Conservation (phyloP, 768 basidiomycete genomes). For the Tephrocybe sp. region DNA sequence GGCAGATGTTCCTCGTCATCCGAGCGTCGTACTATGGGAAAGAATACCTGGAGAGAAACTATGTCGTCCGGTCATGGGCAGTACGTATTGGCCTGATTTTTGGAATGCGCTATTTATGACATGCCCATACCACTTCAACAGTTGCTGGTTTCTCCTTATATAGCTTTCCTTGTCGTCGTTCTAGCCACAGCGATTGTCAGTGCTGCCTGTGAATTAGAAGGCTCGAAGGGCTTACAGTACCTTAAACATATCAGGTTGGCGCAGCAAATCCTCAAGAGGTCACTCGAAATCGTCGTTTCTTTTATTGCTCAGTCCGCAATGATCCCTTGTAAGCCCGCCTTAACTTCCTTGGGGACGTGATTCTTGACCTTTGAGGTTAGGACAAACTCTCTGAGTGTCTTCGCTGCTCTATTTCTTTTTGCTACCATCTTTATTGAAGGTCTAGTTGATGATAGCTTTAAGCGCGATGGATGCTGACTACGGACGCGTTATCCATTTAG, state of each 20-base stretch:
- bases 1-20: conserved; percentile 46
- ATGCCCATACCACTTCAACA: conserved; percentile 15
- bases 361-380: conserved; percentile 21
- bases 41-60: conserved; percentile 31
- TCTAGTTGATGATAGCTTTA: conserved; percentile 11
- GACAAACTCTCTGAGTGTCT: conserved; percentile 39
- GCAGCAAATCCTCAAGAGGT: conserved; percentile 32
- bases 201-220: background rate
- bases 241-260: conserved; percentile 31
- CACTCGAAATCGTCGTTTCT: conserved; percentile 48
- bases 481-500: conserved; percentile 21
- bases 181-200: conserved; percentile 42
- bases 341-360: background rate
- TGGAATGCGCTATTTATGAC: background rate
- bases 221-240: background rate
- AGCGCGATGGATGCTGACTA: background rate
- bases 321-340: conserved; percentile 29
- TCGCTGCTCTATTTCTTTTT: conserved; percentile 39
- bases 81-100: conserved; percentile 24
- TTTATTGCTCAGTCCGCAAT: conserved; percentile 48
- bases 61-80: conserved; percentile 33
- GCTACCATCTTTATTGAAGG: conserved; percentile 40
- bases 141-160: conserved; percentile 44
- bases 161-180: conserved; percentile 36
- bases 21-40: conserved; percentile 34